phyloP scores from a whole-genome alignment of 805 yeast genomes.

The Nakazawaea siamensis region DNA sequence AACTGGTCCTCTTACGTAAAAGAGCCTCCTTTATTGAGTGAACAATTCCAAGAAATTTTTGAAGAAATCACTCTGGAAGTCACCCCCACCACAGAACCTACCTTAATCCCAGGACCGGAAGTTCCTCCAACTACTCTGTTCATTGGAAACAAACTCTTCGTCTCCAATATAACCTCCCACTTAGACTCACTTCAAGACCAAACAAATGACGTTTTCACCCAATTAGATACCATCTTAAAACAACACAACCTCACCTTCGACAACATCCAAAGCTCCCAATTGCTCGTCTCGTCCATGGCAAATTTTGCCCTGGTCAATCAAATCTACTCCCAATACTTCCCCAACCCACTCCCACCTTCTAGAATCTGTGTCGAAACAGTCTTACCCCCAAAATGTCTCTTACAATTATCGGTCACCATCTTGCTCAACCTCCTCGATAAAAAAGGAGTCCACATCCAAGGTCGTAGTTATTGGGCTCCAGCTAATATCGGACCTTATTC shows the following conservation, averaged over 20 bases:
- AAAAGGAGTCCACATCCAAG: constrained; percentile 81
- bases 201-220: constrained; percentile 37
- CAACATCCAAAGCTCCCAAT: constrained; percentile 50
- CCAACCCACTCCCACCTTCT: constrained; percentile 71
- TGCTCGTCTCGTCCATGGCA: constrained; percentile 57
- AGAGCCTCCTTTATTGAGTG: constrained; percentile 3
- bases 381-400: constrained; percentile 26
- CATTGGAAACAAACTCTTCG: constrained; percentile 24
- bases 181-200: constrained; percentile 31
- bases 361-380: constrained; percentile 72
- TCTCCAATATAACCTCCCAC: constrained; percentile 34
- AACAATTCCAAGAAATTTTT: constrained; percentile 2
- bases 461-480: constrained; percentile 97
- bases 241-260: constrained; percentile 26
- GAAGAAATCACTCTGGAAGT: not conserved
- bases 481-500: constrained; percentile 98
- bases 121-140: not conserved
- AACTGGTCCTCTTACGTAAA: constrained; percentile 1
- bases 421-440: constrained; percentile 29
- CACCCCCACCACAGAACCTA: not conserved
- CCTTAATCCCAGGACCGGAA: not conserved
- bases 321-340: constrained; percentile 50
- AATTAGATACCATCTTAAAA: constrained; percentile 27
- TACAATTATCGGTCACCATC: constrained; percentile 58
- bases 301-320: constrained; percentile 54